These are phyloP conservation scores for Ophiostoma australiae DNA, from an alignment of 2,329 filamentous ascomycete genomes.

Conservation along the genomic window DNA sequence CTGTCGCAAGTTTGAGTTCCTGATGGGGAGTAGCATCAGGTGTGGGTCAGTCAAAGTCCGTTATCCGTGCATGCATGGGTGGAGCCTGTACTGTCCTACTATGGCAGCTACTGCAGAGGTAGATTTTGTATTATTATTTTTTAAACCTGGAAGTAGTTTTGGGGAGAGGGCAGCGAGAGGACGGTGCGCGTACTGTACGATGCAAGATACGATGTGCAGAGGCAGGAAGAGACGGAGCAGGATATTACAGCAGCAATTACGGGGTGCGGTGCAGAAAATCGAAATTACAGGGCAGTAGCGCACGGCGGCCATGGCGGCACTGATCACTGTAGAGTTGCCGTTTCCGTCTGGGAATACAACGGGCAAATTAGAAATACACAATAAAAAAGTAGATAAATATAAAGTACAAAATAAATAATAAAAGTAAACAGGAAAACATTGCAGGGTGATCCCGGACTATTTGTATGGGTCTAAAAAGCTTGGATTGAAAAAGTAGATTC, in stretches of 20 bases:
- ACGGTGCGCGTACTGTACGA: constrained; percentile 10
- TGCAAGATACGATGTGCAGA: neutral
- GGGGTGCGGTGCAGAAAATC: neutral
- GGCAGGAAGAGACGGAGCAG: too few relatives aligned
- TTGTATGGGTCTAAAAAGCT: constrained; percentile 11
- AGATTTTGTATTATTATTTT: too few relatives aligned
- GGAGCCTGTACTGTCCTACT: constrained; percentile 11
- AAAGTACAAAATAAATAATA: neutral
- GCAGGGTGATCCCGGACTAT: neutral
- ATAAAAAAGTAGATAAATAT: neutral
- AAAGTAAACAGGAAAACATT: neutral
- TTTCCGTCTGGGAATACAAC: neutral
- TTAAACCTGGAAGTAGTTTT: neutral
- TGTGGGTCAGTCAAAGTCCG: constrained; percentile 22
- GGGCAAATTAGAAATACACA: neutral
- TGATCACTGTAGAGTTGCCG: neutral
- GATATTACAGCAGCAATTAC: neutral
- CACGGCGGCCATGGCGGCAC: neutral
- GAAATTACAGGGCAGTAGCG: constrained; percentile 3
- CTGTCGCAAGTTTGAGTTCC: constrained; percentile 15
- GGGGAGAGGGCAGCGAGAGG: neutral
- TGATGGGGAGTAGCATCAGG: constrained; percentile 21
- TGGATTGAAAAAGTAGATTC: constrained; percentile 5
- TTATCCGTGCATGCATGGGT: constrained; percentile 24
- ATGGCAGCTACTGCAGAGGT: neutral